Evolutionary conservation across 2,329 filamentous ascomycete species (phyloP).

Genomic region (Venturia carpophila): DNA sequence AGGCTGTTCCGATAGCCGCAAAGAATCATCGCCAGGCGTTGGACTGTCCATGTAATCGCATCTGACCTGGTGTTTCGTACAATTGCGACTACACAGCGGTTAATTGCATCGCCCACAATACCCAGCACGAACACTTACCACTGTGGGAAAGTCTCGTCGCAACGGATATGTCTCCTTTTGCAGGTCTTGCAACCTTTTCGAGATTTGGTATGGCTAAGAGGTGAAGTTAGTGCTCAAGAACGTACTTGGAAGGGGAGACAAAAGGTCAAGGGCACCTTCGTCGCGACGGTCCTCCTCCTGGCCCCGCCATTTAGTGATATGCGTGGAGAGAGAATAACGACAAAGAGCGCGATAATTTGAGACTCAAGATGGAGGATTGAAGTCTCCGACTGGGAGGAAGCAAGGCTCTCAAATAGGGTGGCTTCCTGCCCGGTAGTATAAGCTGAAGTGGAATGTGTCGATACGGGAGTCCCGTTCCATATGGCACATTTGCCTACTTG

Average conservation of each 20-base stretch:
- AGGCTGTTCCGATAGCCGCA: slow-evolving; percentile 45
- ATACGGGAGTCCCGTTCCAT: neutral
- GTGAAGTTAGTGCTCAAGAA: neutral
- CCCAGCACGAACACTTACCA: slow-evolving; percentile 52
- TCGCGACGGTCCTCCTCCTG: slow-evolving; percentile 84
- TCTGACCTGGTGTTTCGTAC: slow-evolving; percentile 96
- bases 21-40: slow-evolving; percentile 52
- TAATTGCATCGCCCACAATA: slow-evolving; percentile 22
- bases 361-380: neutral
- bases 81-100: slow-evolving; percentile 65
- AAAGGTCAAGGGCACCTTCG: slow-evolving; percentile 24
- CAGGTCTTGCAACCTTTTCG: slow-evolving; percentile 97
- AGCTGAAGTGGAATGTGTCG: neutral
- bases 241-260: neutral
- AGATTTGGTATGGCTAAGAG: slow-evolving; percentile 89
- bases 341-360: slow-evolving; percentile 2
- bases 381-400: neutral
- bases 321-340: neutral
- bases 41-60: slow-evolving; percentile 95
- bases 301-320: slow-evolving; percentile 66
- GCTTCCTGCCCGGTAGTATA: neutral
- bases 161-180: slow-evolving; percentile 94
- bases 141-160: slow-evolving; percentile 96
- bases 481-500: neutral
- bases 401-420: neutral